Evolutionary conservation across 1,284 basidiomycete genomes (phyloP).

Genomic region (Leccinum subrobustum): DNA sequence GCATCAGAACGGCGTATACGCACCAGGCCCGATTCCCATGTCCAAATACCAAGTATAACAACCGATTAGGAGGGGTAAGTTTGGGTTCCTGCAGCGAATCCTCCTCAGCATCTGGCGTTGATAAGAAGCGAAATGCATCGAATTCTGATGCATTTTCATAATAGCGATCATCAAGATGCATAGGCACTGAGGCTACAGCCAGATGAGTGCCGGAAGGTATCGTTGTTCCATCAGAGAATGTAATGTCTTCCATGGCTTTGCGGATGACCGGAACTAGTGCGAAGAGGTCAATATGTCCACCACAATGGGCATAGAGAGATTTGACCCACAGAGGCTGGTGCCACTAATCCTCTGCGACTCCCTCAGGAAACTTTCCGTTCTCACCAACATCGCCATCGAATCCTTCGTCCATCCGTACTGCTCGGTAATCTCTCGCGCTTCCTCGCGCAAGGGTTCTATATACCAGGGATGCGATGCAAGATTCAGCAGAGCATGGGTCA

Average conservation of each 20-base stretch:
- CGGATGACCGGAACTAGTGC: conserved; percentile 35
- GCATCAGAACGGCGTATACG: conserved; percentile 13
- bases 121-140: conserved; percentile 39
- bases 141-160: conserved; percentile 37
- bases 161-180: conserved; percentile 36
- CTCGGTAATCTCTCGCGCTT: conserved; percentile 32
- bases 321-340: conserved; percentile 30
- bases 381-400: conserved; percentile 34
- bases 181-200: conserved; percentile 31
- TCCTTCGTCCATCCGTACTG: conserved; percentile 39
- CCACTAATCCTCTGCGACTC: conserved; percentile 39
- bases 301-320: neutral
- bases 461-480: conserved; percentile 40
- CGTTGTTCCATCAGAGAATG: conserved; percentile 43
- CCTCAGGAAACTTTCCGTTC: conserved; percentile 43
- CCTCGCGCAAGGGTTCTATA: conserved; percentile 37
- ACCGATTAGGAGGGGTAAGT: conserved; percentile 33
- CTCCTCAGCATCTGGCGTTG: conserved; percentile 18
- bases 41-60: conserved; percentile 41
- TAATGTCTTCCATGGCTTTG: conserved; percentile 37
- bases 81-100: conserved; percentile 21
- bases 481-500: conserved; percentile 38
- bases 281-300: conserved; percentile 9
- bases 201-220: conserved; percentile 39
- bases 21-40: conserved; percentile 44